Base-by-base conservation (phyloP, 2,329 filamentous ascomycete species). In the Botrytis fabae region DNA sequence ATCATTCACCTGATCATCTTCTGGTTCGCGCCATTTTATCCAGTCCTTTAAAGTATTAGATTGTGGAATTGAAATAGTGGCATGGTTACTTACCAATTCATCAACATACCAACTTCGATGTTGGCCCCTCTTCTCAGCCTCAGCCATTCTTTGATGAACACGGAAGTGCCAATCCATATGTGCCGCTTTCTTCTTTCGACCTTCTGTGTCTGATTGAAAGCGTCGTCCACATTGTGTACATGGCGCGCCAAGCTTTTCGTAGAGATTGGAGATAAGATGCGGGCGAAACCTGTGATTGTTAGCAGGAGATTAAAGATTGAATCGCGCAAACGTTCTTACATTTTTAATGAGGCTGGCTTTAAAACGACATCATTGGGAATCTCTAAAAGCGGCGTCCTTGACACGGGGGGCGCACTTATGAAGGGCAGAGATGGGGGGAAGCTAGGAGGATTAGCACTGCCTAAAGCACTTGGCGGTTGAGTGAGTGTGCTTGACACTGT, bases 91-190 rank as follows among this genome's bases (percentile, higher is more conserved):
- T 86, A 93, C 92, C 84, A 91, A 87, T 84, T 97, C 93, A 79
- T 97, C 93, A 66, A 97, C 91, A 81, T 97, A 98, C 94, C 94
- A 98, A 82, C 94, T 97, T 48, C 96, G 91, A 80, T 97, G 95
- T 78, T 97, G 93, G 46, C 93, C 94, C 75, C 93, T 89, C 81
- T 93, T 95, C 79, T 93, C 91, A 22, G 93, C 91, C 78, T 98
- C 95, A 4, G 91, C 90, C 83, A 97, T 93, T 63, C 94, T 91
- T 79, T 95, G 92, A 80, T 98, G 95, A 38, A 95, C 95, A 73
- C 92, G 91, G 84, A 99, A 99, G 82, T 99, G 96, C 96, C 96
- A 99, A 83, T 99, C 96, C 86, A 99, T 91, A 81, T 99, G 96
- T 4, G 92, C 90, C 38, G 91, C 93, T 84, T 98, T 98, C 85